phyloP scores from a whole-genome alignment of 371 early-diverging fungal genomes.

The Mortierella sp. region DNA sequence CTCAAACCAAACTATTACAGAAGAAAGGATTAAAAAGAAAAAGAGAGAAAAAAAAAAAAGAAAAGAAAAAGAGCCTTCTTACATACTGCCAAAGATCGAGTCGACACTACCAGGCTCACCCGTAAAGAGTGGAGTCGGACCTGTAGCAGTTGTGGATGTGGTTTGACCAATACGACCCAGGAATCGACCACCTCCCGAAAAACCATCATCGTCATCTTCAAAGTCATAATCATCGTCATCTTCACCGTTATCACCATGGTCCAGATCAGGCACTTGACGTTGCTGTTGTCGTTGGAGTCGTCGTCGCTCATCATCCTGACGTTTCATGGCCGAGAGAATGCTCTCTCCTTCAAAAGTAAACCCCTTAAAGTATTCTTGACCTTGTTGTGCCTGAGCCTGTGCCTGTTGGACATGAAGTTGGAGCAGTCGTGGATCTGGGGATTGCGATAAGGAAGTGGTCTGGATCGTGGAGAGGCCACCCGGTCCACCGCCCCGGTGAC shows the following conservation, averaged over 20 bases:
- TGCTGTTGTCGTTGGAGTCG: background rate
- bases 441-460: background rate
- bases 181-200: background rate
- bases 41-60: background rate
- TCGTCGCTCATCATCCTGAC: slow-evolving; percentile 34
- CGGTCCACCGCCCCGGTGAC: too few species aligned
- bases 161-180: too few species aligned
- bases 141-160: background rate
- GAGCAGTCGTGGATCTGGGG: too few species aligned
- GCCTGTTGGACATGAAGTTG: background rate
- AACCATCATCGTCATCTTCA: background rate
- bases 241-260: slow-evolving; percentile 1
- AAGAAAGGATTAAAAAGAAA: background rate
- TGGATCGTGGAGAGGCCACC: background rate
- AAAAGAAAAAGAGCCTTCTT: slow-evolving; percentile 10
- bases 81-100: slow-evolving; percentile 52
- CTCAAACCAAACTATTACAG: too few species aligned
- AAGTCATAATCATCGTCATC: background rate
- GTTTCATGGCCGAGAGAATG: slow-evolving; percentile 37
- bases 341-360: slow-evolving; percentile 53
- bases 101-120: slow-evolving; percentile 43
- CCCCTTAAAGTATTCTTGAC: slow-evolving; percentile 43
- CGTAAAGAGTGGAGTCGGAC: slow-evolving; percentile 22
- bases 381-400: slow-evolving; percentile 15
- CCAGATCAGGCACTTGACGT: background rate